A percentile compares a stretch with the other conserved stretches of the same genome.
Evolutionary conservation across 306 rosid genomes (phyloP).

Genomic region (Cucurbita pepo): DNA sequence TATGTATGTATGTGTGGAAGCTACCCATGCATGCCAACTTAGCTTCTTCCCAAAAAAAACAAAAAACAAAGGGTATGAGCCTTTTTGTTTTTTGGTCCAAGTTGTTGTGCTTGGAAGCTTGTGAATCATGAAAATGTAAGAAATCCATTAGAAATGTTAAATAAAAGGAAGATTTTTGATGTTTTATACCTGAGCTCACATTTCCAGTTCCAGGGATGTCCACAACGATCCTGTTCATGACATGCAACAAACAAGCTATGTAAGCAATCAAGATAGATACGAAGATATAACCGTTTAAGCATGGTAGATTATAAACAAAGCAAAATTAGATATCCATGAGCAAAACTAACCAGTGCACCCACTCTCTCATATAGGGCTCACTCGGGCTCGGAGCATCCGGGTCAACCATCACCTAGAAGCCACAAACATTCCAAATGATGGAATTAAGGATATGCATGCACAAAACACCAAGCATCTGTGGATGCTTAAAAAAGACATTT

Average conservation of each 20-base stretch:
- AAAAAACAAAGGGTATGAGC: too few species aligned
- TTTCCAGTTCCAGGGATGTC: constrained; percentile 76
- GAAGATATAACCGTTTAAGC: background rate
- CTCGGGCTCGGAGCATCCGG: constrained; percentile 97
- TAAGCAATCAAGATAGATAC: background rate
- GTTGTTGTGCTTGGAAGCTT: too few species aligned
- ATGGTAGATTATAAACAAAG: background rate
- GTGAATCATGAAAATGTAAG: too few species aligned
- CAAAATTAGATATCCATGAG: background rate
- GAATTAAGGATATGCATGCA: constrained; percentile 9
- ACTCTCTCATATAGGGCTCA: constrained; percentile 79
- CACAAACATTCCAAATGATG: background rate
- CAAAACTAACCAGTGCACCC: constrained; percentile 49
- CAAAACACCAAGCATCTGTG: too few species aligned
- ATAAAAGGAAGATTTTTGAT: too few species aligned
- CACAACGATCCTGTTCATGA: constrained; percentile 44
- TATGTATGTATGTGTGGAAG: too few species aligned
- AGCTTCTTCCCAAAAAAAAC: too few species aligned
- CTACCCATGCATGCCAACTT: too few species aligned
- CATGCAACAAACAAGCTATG: background rate
- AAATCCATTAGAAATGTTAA: too few species aligned
- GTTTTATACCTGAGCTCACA: constrained; percentile 31
- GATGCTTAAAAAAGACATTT: too few species aligned
- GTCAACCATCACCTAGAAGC: constrained; percentile 71
- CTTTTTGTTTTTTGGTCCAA: background rate